Evolutionary conservation across 345 rosid species (phyloP).

Genomic region (Rhizophora apiculata): DNA sequence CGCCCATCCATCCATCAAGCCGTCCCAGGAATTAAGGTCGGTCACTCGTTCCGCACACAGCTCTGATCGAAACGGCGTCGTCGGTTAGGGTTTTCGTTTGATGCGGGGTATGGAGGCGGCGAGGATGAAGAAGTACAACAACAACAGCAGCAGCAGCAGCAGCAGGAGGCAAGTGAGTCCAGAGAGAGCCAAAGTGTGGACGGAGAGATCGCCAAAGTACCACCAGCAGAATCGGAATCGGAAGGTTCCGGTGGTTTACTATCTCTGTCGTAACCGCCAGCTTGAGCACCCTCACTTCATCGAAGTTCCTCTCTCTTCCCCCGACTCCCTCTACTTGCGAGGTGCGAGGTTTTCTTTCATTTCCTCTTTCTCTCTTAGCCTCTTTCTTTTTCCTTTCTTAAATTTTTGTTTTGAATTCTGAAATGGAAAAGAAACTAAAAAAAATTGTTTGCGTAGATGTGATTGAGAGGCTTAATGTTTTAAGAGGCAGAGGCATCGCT

Average conservation of each 20-base stretch:
- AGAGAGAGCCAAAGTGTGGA: constrained; percentile 94
- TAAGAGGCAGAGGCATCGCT: constrained; percentile 94
- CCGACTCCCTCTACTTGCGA: constrained; percentile 69
- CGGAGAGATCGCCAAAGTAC: constrained; percentile 86
- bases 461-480: constrained; percentile 76
- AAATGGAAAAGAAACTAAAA: not conserved
- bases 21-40: no score
- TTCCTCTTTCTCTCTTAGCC: not conserved
- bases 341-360: constrained; percentile 66
- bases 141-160: no score
- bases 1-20: no score
- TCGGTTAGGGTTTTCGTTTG: constrained; percentile 3
- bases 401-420: not conserved
- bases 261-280: constrained; percentile 81
- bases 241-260: constrained; percentile 63
- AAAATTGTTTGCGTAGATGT: constrained; percentile 49
- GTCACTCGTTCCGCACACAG: no score
- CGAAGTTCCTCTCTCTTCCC: constrained; percentile 73
- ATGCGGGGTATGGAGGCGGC: constrained; percentile 47
- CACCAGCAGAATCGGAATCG: constrained; percentile 33
- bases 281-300: constrained; percentile 99
- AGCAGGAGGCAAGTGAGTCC: constrained; percentile 63
- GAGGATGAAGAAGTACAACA: constrained; percentile 55
- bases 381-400: not conserved
- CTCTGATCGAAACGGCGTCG: no score